These are phyloP conservation scores for Pleurotus eryngii DNA, from an alignment of 768 basidiomycete species.

Conservation along the genomic window DNA sequence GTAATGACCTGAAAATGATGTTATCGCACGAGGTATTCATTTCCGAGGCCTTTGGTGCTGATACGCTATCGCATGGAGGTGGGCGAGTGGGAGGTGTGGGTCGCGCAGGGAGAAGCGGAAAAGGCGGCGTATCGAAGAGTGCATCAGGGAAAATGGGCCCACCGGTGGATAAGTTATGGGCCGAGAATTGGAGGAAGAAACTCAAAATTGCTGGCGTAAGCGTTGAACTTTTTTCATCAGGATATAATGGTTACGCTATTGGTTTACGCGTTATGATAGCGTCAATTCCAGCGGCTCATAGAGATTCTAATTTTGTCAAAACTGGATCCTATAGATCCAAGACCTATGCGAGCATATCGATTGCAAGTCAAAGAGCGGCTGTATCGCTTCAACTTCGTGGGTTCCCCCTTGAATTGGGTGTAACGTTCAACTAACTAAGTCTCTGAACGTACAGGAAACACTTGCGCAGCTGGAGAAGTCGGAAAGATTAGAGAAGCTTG, in stretches of 20 bases:
- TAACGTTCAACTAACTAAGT: not conserved
- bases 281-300: slow-evolving; percentile 88
- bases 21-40: slow-evolving; percentile 62
- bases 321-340: slow-evolving; percentile 59
- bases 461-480: slow-evolving; percentile 84
- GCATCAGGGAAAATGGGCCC: slow-evolving; percentile 64
- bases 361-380: slow-evolving; percentile 93
- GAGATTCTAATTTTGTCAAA: slow-evolving; percentile 86
- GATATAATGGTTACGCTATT: too few species aligned
- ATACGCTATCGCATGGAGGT: slow-evolving; percentile 43
- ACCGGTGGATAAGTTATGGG: slow-evolving; percentile 73
- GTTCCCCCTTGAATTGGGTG: slow-evolving; percentile 23
- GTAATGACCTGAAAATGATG: slow-evolving; percentile 83
- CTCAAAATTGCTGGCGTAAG: slow-evolving; percentile 87
- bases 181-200: slow-evolving; percentile 75
- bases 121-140: slow-evolving; percentile 15
- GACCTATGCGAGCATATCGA: slow-evolving; percentile 62
- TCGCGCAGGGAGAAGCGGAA: slow-evolving; percentile 22
- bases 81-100: slow-evolving; percentile 46
- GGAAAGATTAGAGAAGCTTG: slow-evolving; percentile 84
- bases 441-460: slow-evolving; percentile 56
- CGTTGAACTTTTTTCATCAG: not conserved
- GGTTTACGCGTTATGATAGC: slow-evolving; percentile 39
- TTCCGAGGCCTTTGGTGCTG: slow-evolving; percentile 61
- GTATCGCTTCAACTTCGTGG: slow-evolving; percentile 91